Base-by-base conservation (phyloP, 1,139 yeast species). In the Suhomyces coccinellae region DNA sequence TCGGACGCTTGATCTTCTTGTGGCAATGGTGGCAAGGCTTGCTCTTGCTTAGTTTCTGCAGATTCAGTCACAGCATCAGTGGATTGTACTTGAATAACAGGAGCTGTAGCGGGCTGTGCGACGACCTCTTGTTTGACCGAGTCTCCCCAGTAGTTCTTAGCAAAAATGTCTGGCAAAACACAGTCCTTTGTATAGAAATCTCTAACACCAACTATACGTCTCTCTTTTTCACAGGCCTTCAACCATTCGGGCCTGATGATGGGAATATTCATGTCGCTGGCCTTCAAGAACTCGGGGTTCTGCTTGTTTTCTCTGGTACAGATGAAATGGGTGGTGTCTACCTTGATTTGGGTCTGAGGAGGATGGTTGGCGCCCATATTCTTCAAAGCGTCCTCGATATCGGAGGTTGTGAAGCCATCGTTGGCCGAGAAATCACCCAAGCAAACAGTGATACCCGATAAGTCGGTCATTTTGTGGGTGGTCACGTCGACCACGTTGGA, bases 161-260 rank as follows among this genome's bases (percentile, higher is more conserved):
- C 73, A 45, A 72, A 63, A 13, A 74, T 69, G 50, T 73, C 79
- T 3, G 79, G 79, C 52, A 74, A 71, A 4, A 70, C 75, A 55
- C 79, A 73, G 48, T 73, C 79, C 51, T 71, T 74, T 29, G 86
- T 71, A 56, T 87, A 87, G 56, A 85, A 87, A 52, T 89, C 90
- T 56, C 96, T 78, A 12, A 95, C 99, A 26, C 98, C 97, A 35
- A 91, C 96, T 49, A 93, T 82, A 58, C 97, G 72, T 55, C 95
- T 80, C 59, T 91, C 98, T 40, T 79, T 67, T 58, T 89, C 96
- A 70, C 99, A 93, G 0, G 97, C 97, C 65, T 87, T 85, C 47
- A 93, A 73, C 98, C 98, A 93, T 62, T 93, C 98, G 0, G 99
- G 99, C 63, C 97, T 80, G 24, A 93, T 93, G 36, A 93, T 81